phyloP scores from a whole-genome alignment of 2,329 filamentous ascomycete genomes.

The Chaetothyriales sp. region DNA sequence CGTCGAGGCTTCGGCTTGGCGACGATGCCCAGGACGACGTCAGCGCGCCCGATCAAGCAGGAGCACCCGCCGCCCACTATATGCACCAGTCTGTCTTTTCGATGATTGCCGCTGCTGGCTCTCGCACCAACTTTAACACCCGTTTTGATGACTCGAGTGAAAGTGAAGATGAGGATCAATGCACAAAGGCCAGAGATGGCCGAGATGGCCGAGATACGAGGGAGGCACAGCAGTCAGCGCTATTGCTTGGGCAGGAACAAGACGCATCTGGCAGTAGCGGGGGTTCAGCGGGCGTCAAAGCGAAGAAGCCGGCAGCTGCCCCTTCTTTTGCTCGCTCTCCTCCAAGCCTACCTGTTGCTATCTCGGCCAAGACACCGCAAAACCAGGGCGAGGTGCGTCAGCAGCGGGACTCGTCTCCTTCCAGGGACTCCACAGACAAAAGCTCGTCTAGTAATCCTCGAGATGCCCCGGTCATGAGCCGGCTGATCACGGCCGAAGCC shows the following conservation, averaged over 20 bases:
- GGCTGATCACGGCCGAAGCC: slow-evolving; percentile 60
- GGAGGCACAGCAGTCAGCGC: not conserved
- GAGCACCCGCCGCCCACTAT: slow-evolving; percentile 39
- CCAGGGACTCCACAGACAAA: slow-evolving; percentile 9
- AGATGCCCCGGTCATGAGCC: slow-evolving; percentile 59
- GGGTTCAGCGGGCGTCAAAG: slow-evolving; percentile 2
- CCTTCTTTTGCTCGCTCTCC: not conserved
- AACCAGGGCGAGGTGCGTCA: not conserved
- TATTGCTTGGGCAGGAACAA: not conserved
- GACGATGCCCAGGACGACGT: slow-evolving; percentile 49
- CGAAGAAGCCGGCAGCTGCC: not conserved
- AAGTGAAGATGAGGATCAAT: slow-evolving; percentile 47
- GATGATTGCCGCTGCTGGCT: slow-evolving; percentile 77
- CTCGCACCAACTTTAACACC: slow-evolving; percentile 66
- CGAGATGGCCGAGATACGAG: slow-evolving; percentile 9
- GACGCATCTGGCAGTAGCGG: not conserved
- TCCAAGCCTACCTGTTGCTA: not conserved
- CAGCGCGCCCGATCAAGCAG: slow-evolving; percentile 37
- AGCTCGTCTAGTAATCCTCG: slow-evolving; percentile 25
- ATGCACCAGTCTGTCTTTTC: slow-evolving; percentile 94
- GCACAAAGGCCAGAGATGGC: slow-evolving; percentile 2
- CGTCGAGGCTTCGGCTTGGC: slow-evolving; percentile 44
- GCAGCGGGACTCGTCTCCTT: slow-evolving; percentile 2
- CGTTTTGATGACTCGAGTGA: slow-evolving; percentile 75
- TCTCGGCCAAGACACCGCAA: not conserved